Percentiles rank a stretch among this genome's conserved stretches.
phyloP scores from a whole-genome alignment of 345 rosid genomes.

The Salix exigua region DNA sequence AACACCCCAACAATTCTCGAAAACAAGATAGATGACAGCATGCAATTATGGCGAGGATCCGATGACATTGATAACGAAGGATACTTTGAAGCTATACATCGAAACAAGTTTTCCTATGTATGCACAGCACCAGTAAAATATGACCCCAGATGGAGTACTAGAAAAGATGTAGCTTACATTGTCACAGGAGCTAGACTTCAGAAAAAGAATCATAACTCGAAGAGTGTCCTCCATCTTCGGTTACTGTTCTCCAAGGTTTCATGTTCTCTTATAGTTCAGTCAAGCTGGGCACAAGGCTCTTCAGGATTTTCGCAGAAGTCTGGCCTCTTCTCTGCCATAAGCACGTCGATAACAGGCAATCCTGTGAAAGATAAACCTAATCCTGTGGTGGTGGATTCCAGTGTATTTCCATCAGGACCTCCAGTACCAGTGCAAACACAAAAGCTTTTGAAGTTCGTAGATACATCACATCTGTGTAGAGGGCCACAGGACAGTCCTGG shows the following conservation, averaged over 20 bases:
- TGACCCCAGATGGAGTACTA: conserved; percentile 44
- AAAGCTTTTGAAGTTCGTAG: conserved; percentile 72
- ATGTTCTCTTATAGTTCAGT: conserved; percentile 35
- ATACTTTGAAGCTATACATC: conserved; percentile 52
- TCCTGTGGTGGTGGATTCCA: conserved; percentile 56
- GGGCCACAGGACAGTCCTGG: conserved; percentile 92
- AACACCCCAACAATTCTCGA: conserved; percentile 45
- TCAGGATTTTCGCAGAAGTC: conserved; percentile 54
- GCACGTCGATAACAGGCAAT: conserved; percentile 48
- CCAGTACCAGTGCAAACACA: conserved; percentile 65
- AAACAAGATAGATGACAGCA: conserved; percentile 45
- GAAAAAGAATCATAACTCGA: conserved; percentile 61
- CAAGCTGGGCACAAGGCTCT: conserved; percentile 57
- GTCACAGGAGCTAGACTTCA: conserved; percentile 92
- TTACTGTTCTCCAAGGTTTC: conserved; percentile 60
- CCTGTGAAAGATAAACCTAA: conserved; percentile 35
- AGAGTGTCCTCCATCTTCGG: conserved; percentile 69
- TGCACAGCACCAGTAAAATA: conserved; percentile 72
- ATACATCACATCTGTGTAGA: conserved; percentile 59
- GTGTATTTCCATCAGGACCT: conserved; percentile 82
- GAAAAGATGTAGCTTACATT: conserved; percentile 48
- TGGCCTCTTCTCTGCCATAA: conserved; percentile 67
- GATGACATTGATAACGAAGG: conserved; percentile 36
- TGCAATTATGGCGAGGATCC: conserved; percentile 59
- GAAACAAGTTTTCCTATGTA: conserved; percentile 64